These are phyloP conservation scores for Tagetes patula DNA, from an alignment of 129 eudicot species.

Conservation along the genomic window DNA sequence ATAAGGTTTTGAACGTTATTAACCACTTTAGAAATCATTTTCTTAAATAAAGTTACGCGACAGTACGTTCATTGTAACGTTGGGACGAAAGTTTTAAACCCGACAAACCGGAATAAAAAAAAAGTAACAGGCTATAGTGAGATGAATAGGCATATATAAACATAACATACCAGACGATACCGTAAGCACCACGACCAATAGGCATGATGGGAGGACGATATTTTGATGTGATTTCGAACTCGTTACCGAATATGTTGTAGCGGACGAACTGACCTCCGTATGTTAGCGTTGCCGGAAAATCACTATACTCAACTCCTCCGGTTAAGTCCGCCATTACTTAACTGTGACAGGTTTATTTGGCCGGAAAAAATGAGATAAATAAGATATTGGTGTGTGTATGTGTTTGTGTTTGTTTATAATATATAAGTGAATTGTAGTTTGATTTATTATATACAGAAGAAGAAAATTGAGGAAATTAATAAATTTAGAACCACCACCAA, in stretches of 20 bases:
- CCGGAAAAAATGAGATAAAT: neutral
- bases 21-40: too few species aligned
- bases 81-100: too few species aligned
- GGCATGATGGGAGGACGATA: slow-evolving; percentile 84
- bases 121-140: neutral
- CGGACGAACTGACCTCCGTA: slow-evolving; percentile 76
- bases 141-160: too few species aligned
- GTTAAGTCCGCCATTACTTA: slow-evolving; percentile 48
- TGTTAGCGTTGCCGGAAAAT: slow-evolving; percentile 61
- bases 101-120: neutral
- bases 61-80: too few species aligned
- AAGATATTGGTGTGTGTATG: neutral
- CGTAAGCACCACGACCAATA: slow-evolving; percentile 95
- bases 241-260: slow-evolving; percentile 68
- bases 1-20: too few species aligned
- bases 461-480: slow-evolving; percentile 15
- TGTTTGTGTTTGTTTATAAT: neutral
- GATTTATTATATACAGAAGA: neutral
- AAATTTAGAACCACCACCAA: slow-evolving; percentile 23
- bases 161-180: slow-evolving; percentile 71
- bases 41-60: too few species aligned
- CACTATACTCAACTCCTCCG: slow-evolving; percentile 44
- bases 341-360: neutral
- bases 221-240: slow-evolving; percentile 71
- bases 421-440: neutral